These are phyloP conservation scores for Zygotorulaspora danielsina DNA, from an alignment of 805 yeast species.

Conservation along the genomic window DNA sequence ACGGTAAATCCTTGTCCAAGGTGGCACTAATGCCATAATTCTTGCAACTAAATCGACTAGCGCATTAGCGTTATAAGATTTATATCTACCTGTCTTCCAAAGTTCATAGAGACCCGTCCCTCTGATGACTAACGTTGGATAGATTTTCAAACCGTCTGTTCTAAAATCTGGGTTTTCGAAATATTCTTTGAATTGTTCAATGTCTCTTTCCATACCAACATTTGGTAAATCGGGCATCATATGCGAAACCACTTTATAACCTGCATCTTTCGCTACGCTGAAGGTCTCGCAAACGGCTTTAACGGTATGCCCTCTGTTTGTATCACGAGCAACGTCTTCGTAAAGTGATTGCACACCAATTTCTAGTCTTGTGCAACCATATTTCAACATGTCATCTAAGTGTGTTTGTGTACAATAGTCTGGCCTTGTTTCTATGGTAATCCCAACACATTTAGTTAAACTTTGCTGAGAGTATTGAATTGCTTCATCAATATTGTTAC, in stretches of 20 bases:
- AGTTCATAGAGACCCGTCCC: conserved; percentile 96
- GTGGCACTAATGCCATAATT: conserved; percentile 93
- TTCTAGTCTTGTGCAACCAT: conserved; percentile 95
- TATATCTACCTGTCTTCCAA: conserved; percentile 94
- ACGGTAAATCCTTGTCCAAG: conserved; percentile 98
- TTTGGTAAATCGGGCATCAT: conserved; percentile 99
- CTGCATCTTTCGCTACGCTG: conserved; percentile 95
- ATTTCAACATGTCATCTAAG: conserved; percentile 88
- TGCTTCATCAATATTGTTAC: conserved; percentile 84
- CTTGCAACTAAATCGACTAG: conserved; percentile 92
- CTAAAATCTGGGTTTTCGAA: conserved; percentile 96
- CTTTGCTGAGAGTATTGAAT: conserved; percentile 88
- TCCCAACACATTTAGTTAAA: conserved; percentile 95
- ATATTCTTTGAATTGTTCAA: conserved; percentile 93
- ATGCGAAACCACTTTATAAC: conserved; percentile 95
- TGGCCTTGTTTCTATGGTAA: conserved; percentile 96
- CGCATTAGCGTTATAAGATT: conserved; percentile 91
- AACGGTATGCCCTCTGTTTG: conserved; percentile 97
- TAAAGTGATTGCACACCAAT: conserved; percentile 96
- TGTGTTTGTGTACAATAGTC: conserved; percentile 97
- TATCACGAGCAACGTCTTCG: conserved; percentile 97
- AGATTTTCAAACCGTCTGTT: conserved; percentile 92
- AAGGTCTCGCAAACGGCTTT: conserved; percentile 94
- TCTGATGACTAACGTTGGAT: conserved; percentile 93
- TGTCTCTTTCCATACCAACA: conserved; percentile 97